Percentiles rank a stretch among this genome's conserved stretches.
Evolutionary conservation across 352 stramenopile genomes (phyloP).

Genomic region (Pythium insidiosum): DNA sequence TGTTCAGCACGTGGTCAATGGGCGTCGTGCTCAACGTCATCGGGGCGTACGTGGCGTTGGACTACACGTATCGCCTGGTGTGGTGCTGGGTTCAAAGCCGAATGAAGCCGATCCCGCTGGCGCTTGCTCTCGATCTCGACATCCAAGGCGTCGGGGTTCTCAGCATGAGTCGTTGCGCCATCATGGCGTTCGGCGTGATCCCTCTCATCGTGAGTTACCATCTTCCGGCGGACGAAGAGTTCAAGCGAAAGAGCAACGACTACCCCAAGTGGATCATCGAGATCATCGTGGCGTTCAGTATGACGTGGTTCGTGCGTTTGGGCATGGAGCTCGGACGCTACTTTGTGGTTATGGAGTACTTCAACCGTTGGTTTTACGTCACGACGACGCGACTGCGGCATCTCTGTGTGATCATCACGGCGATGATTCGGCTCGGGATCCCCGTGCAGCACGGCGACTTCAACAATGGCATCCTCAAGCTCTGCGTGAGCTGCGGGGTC

Average conservation of each 20-base stretch:
- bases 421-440: neutral
- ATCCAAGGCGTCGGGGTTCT: conserved; percentile 28
- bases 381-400: neutral
- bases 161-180: conserved; percentile 18
- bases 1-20: conserved; percentile 35
- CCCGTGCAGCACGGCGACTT: neutral
- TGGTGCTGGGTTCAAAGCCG: conserved; percentile 11
- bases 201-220: neutral
- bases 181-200: conserved; percentile 17
- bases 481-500: neutral
- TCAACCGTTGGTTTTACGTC: neutral
- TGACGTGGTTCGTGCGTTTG: neutral
- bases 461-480: neutral
- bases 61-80: conserved; percentile 17
- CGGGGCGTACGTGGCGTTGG: conserved; percentile 15
- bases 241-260: neutral
- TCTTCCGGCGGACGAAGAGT: neutral
- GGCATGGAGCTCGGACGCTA: neutral
- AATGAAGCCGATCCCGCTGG: conserved; percentile 20
- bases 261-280: neutral
- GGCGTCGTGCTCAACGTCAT: conserved; percentile 28
- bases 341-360: neutral
- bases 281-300: neutral
- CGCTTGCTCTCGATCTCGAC: conserved; percentile 24
- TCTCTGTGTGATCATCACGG: neutral